These are phyloP conservation scores for Phaseolus coccineus DNA, from an alignment of 331 rosid genomes.

Conservation along the genomic window DNA sequence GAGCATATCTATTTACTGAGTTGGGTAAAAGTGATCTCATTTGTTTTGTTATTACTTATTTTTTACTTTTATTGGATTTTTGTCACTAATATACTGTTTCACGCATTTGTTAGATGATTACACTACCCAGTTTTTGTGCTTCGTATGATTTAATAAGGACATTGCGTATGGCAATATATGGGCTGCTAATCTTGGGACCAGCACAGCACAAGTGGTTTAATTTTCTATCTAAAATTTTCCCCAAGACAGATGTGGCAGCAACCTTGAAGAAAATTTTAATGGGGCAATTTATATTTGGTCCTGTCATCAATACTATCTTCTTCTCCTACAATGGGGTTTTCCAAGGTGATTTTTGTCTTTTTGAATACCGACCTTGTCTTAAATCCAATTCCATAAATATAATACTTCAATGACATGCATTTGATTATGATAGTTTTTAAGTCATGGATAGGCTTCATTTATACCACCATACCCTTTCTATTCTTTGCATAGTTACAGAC, in stretches of 20 bases:
- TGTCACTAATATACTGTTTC: slow-evolving; percentile 28
- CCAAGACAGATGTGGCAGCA: slow-evolving; percentile 63
- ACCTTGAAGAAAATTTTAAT: slow-evolving; percentile 74
- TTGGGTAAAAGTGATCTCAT: neutral
- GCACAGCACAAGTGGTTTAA: slow-evolving; percentile 80
- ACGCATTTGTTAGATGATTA: slow-evolving; percentile 57
- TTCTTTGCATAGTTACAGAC: neutral
- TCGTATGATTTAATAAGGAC: slow-evolving; percentile 64
- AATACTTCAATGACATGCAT: neutral
- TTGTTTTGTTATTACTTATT: neutral
- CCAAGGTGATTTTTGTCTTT: slow-evolving; percentile 61
- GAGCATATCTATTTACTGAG: slow-evolving; percentile 12
- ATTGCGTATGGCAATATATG: slow-evolving; percentile 68
- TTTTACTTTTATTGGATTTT: neutral
- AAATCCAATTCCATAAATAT: neutral
- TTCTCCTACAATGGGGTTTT: slow-evolving; percentile 69
- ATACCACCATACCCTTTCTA: neutral
- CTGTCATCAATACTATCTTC: slow-evolving; percentile 67
- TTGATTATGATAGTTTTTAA: neutral
- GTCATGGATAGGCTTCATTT: neutral
- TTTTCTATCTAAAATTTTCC: slow-evolving; percentile 60
- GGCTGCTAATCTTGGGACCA: slow-evolving; percentile 76
- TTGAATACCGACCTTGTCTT: slow-evolving; percentile 1
- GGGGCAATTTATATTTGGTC: slow-evolving; percentile 79
- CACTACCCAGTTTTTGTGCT: slow-evolving; percentile 56